Evolutionary conservation across 192 early-diverging fungal genomes (phyloP), one percentile per base, ranked within the genome.

Genomic region (Coemansia sp.): DNA sequence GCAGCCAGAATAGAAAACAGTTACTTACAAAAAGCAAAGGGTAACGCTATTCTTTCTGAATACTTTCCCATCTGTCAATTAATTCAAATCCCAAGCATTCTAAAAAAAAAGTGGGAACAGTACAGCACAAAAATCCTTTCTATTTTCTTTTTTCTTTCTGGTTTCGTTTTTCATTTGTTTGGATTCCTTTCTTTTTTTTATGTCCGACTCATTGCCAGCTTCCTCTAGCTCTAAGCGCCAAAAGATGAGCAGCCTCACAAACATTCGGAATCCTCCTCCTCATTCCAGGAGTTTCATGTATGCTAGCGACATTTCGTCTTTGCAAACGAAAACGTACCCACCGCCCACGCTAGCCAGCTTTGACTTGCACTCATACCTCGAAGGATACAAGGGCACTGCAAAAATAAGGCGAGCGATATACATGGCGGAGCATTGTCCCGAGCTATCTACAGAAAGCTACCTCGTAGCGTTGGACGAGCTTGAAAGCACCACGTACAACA

Each of bases 321-420:
- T 12, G 30, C 25, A 39, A 16, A 15, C 26, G 26, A 52, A 30
- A 55, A 21, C 29, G 31, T 57, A 21, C 12, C 46, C 61, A 3
- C 40, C 43, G 66, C 78, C 78, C 7, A 40, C 42, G n/a, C 66
- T 81, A 6, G 61, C 42, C 23, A 62, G 28, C 16, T 81, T 81
- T 39, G 33, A 45, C 8, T 26, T 81, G 9, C 20, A 13, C 30
- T 35, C 64, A 46, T 81, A 75, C 33, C 28, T 81, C 56, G 51
- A 45, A n/a, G 66, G 63, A 26, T 81, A 81, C 67, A 61, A 58
- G 20, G 66, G 70, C 1, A 40, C 33, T 30, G 60, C 56, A 1
- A 75, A 75, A 46, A 63, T 75, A 15, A 61, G 56, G 26, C 64
- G 72, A 9, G 78, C 72, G 23, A 59, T 71, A 7, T 65, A 60